Percentiles rank a stretch among this genome's conserved stretches.
Conservation (phyloP, 2,329 filamentous ascomycete genomes). For the Pseudodiploospora longispora region DNA sequence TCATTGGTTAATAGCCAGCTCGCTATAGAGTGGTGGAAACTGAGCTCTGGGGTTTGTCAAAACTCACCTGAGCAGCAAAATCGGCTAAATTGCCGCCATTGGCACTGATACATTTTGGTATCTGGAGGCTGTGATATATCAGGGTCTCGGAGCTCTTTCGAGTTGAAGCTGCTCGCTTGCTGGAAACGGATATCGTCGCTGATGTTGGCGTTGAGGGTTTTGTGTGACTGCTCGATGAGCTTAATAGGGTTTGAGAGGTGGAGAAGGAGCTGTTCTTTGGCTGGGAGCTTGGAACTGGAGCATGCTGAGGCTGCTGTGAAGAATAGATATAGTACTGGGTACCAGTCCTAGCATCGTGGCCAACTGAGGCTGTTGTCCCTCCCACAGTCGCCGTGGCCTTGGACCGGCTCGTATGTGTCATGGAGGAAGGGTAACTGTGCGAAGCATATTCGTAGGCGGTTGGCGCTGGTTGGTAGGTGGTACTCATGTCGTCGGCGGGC, state of each 20-base stretch:
- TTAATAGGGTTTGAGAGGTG: conserved; percentile 9
- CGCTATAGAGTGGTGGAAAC: not conserved
- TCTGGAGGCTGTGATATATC: conserved; percentile 55
- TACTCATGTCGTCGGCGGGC: conserved; percentile 44
- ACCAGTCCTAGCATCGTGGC: conserved; percentile 24
- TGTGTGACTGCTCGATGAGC: not conserved
- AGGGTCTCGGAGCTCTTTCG: conserved; percentile 36
- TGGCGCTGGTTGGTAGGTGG: conserved; percentile 41
- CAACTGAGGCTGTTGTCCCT: conserved; percentile 3
- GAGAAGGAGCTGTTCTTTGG: conserved; percentile 10
- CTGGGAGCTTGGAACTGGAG: conserved; percentile 7
- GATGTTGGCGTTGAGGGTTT: conserved; percentile 4
- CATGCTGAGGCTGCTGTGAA: conserved; percentile 15
- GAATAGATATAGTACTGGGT: conserved; percentile 25
- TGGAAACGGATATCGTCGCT: not conserved
- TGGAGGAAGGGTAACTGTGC: conserved; percentile 28
- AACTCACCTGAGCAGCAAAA: conserved; percentile 69
- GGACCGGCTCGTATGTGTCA: conserved; percentile 25
- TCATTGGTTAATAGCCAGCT: not conserved
- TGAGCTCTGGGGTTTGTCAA: not conserved
- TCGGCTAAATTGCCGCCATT: conserved; percentile 70
- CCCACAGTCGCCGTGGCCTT: conserved; percentile 12
- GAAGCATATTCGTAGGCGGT: conserved; percentile 40
- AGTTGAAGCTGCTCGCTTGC: conserved; percentile 19
- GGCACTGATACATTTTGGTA: conserved; percentile 68